These are phyloP conservation scores for Sphaerostilbella broomeana DNA, from an alignment of 2,329 filamentous ascomycete genomes.

Conservation along the genomic window DNA sequence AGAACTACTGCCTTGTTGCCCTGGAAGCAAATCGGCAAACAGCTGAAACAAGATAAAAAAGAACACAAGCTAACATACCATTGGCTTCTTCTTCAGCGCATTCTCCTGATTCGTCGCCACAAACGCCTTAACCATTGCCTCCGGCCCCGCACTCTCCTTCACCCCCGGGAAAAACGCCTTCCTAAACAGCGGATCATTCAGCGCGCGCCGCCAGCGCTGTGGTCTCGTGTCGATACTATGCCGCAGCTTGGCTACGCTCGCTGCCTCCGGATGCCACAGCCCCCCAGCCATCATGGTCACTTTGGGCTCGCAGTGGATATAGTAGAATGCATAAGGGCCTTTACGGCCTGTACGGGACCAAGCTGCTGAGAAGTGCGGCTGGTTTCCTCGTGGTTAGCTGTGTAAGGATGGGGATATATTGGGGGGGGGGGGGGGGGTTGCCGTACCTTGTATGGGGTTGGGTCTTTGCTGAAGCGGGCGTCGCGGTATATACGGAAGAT, in stretches of 20 bases:
- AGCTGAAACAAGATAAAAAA: background rate
- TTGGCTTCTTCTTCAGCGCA: conserved; percentile 79
- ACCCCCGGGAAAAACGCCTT: conserved; percentile 53
- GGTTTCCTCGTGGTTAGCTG: background rate
- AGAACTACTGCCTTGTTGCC: no score
- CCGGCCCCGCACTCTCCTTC: conserved; percentile 28
- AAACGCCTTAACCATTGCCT: conserved; percentile 63
- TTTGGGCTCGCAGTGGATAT: conserved; percentile 71
- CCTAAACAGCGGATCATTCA: conserved; percentile 56
- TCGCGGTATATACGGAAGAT: conserved; percentile 86
- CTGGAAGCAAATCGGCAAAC: background rate
- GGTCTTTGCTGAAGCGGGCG: conserved; percentile 75
- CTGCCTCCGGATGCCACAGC: conserved; percentile 69
- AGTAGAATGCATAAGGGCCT: conserved; percentile 82
- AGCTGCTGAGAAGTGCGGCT: conserved; percentile 77
- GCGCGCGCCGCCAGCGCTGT: conserved; percentile 58
- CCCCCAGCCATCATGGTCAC: conserved; percentile 73
- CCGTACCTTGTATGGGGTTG: conserved; percentile 78
- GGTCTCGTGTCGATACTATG: conserved; percentile 70
- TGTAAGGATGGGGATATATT: background rate
- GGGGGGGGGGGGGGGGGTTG: background rate
- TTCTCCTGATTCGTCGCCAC: conserved; percentile 61
- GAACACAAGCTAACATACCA: conserved; percentile 47
- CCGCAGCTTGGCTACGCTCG: conserved; percentile 60
- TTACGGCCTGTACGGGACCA: conserved; percentile 86